Conservation (phyloP, 2,329 filamentous ascomycete species). For the Paraphoma sp. region DNA sequence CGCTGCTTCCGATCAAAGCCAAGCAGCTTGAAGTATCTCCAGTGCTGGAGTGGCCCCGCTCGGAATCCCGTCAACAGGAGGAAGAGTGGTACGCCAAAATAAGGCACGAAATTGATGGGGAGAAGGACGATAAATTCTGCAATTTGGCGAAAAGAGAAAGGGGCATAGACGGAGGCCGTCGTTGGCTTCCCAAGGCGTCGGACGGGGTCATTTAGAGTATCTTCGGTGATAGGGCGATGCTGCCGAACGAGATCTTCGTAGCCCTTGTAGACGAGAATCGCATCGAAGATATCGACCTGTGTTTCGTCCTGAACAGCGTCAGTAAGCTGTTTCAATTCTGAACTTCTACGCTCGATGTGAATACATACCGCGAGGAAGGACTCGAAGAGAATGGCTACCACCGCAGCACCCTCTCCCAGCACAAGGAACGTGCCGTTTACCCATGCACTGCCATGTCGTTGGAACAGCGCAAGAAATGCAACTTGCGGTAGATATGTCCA, state of each 20-base stretch:
- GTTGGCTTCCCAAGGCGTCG: constrained; percentile 85
- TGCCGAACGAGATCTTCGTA: constrained; percentile 62
- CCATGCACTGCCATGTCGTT: constrained; percentile 81
- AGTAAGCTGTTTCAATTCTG: neutral
- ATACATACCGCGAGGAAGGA: constrained; percentile 53
- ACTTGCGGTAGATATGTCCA: constrained; percentile 90
- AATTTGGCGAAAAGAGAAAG: constrained; percentile 91
- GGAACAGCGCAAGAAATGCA: constrained; percentile 87
- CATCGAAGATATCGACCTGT: constrained; percentile 76
- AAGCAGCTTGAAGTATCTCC: constrained; percentile 84
- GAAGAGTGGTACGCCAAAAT: constrained; percentile 83
- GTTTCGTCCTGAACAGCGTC: constrained; percentile 64
- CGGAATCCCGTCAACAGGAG: constrained; percentile 86
- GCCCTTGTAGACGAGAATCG: constrained; percentile 78
- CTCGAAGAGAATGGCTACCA: constrained; percentile 65
- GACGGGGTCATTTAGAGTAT: constrained; percentile 72
- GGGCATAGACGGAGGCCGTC: constrained; percentile 77
- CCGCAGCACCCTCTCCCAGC: constrained; percentile 69
- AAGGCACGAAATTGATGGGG: constrained; percentile 85
- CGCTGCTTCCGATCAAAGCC: constrained; percentile 76
- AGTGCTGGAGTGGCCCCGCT: constrained; percentile 87
- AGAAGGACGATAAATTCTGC: constrained; percentile 73
- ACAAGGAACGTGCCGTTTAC: constrained; percentile 86
- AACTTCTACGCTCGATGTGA: neutral
- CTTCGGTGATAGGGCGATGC: constrained; percentile 66